Evolutionary conservation across 768 basidiomycete species (phyloP).

Genomic region (Amanita pseudoporphyria): DNA sequence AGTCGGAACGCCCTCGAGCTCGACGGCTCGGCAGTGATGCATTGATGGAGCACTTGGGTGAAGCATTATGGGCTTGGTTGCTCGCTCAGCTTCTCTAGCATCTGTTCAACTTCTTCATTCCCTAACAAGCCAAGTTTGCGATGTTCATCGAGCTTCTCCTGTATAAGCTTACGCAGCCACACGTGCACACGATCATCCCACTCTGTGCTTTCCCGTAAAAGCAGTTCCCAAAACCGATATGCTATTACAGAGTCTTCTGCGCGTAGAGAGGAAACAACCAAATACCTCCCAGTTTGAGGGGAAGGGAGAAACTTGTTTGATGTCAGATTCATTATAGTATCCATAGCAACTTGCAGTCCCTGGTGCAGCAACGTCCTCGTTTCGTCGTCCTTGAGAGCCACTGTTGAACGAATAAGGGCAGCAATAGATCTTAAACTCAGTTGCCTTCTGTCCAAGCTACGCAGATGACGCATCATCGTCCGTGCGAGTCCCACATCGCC

Average conservation of each 20-base stretch:
- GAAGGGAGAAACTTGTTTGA: conserved; percentile 28
- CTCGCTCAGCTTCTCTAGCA: conserved; percentile 23
- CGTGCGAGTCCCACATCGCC: conserved; percentile 34
- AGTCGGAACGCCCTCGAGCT: no score
- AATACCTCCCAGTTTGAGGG: conserved; percentile 39
- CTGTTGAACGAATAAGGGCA: conserved; percentile 34
- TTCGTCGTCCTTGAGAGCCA: conserved; percentile 18
- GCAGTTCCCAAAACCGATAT: conserved; percentile 47
- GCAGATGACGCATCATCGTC: conserved; percentile 31
- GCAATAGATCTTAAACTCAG: conserved; percentile 41
- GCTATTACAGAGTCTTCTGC: conserved; percentile 42
- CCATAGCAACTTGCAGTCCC: conserved; percentile 32
- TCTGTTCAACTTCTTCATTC: conserved; percentile 13
- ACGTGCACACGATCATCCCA: conserved; percentile 41
- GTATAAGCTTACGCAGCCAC: conserved; percentile 32
- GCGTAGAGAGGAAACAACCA: conserved; percentile 40
- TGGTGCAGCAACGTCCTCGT: conserved; percentile 16
- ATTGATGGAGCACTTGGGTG: not conserved
- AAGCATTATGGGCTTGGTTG: not conserved
- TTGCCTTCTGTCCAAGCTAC: conserved; percentile 21
- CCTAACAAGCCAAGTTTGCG: conserved; percentile 9
- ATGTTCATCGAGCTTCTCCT: conserved; percentile 19
- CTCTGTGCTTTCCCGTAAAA: conserved; percentile 34
- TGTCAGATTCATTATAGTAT: conserved; percentile 29
- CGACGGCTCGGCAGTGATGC: no score